Evolutionary conservation across 495 filamentous ascomycete species (phyloP).

Genomic region (Xylaria grammica): DNA sequence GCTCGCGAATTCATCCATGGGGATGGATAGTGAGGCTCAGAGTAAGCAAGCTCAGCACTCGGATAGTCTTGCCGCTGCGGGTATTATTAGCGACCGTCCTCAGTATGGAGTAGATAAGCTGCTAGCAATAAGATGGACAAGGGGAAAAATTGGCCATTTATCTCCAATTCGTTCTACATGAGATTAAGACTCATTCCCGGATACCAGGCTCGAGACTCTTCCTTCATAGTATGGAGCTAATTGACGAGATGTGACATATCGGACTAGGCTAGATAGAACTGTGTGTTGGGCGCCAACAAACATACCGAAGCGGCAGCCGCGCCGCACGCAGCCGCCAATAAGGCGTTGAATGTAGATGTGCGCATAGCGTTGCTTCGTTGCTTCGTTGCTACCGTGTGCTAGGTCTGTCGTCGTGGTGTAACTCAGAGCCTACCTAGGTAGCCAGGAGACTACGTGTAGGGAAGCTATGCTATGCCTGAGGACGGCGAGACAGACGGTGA

Average conservation of each 20-base stretch:
- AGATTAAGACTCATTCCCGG: neutral
- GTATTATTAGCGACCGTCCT: neutral
- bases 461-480: conserved; percentile 1
- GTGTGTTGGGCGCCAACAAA: neutral
- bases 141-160: neutral
- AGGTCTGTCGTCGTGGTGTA: neutral
- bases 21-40: conserved; percentile 76
- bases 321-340: conserved; percentile 13
- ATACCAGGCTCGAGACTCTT: neutral
- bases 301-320: conserved; percentile 23
- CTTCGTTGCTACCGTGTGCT: conserved; percentile 2
- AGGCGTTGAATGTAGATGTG: conserved; percentile 19
- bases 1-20: conserved; percentile 77
- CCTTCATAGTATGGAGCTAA: neutral
- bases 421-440: neutral
- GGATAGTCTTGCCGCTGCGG: conserved; percentile 1
- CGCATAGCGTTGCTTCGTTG: conserved; percentile 14
- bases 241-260: neutral
- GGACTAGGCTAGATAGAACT: neutral
- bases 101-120: neutral
- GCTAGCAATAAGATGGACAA: neutral
- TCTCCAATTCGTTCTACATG: neutral
- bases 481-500: conserved; percentile 7
- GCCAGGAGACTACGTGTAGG: neutral
- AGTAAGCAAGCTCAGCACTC: conserved; percentile 32